phyloP scores from a whole-genome alignment of 2,329 filamentous ascomycete genomes.

The Neofusicoccum umdonicola region DNA sequence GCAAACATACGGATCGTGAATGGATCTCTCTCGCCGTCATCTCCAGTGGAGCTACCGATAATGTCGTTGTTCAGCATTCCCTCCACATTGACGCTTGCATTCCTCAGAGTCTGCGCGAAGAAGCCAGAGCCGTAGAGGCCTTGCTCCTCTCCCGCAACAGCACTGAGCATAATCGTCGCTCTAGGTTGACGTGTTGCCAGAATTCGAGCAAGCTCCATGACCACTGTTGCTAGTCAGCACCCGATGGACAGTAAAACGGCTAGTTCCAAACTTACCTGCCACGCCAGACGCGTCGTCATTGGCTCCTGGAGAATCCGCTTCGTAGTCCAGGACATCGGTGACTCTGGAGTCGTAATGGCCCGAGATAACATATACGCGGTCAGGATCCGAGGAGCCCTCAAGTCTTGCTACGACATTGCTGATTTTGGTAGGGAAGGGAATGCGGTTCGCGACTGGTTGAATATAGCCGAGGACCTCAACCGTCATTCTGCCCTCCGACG shows the following conservation, averaged over 20 bases:
- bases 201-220: slow-evolving; percentile 56
- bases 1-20: slow-evolving; percentile 57
- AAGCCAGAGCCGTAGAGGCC: slow-evolving; percentile 52
- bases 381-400: slow-evolving; percentile 48
- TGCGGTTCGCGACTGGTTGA: slow-evolving; percentile 47
- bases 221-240: slow-evolving; percentile 33
- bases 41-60: slow-evolving; percentile 51
- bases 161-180: slow-evolving; percentile 56
- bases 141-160: slow-evolving; percentile 60
- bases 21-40: slow-evolving; percentile 47
- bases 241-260: too few relatives aligned
- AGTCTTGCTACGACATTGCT: slow-evolving; percentile 55
- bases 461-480: slow-evolving; percentile 54
- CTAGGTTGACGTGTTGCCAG: slow-evolving; percentile 48
- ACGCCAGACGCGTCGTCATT: slow-evolving; percentile 59
- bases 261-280: slow-evolving; percentile 33
- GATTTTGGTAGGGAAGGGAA: slow-evolving; percentile 53
- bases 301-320: slow-evolving; percentile 54
- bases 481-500: slow-evolving; percentile 50
- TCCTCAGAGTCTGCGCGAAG: slow-evolving; percentile 53
- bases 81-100: slow-evolving; percentile 54
- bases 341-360: slow-evolving; percentile 57
- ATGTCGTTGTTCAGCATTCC: slow-evolving; percentile 60
- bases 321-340: slow-evolving; percentile 52
- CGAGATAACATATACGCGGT: slow-evolving; percentile 53